Evolutionary conservation across 2,329 filamentous ascomycete genomes (phyloP).

Genomic region (Scedosporium boydii): DNA sequence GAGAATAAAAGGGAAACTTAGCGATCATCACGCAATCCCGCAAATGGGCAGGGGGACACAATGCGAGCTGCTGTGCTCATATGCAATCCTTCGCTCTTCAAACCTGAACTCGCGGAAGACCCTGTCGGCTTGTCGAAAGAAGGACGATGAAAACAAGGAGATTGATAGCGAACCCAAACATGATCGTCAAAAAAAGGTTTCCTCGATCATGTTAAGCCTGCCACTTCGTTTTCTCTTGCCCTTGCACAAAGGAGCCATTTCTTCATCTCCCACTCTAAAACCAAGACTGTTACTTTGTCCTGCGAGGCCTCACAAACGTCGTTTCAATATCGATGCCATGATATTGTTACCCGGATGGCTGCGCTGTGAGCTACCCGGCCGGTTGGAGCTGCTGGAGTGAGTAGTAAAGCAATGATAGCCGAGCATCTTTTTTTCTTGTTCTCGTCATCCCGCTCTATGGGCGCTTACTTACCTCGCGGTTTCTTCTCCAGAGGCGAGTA

Average conservation of each 20-base stretch:
- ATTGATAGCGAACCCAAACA: slow-evolving; percentile 3
- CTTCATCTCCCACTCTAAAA: neutral
- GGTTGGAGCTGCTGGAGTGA: neutral
- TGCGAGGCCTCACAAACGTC: neutral
- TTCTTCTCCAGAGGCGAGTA: neutral
- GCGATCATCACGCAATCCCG: neutral
- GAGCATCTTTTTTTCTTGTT: neutral
- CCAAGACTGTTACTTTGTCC: neutral
- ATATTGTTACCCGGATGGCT: neutral
- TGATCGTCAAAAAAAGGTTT: neutral
- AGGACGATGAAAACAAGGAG: neutral
- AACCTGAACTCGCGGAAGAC: neutral
- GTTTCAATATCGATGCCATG: neutral
- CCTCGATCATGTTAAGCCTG: no score
- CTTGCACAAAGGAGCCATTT: neutral
- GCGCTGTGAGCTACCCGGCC: neutral
- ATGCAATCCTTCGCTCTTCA: neutral
- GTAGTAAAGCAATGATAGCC: neutral
- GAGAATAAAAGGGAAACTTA: neutral
- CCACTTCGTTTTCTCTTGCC: no score
- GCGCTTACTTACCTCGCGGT: neutral
- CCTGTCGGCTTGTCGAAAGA: neutral
- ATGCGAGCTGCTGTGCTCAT: neutral
- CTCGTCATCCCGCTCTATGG: neutral
- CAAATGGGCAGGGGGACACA: neutral